phyloP scores from a whole-genome alignment of 345 rosid species.

The Cardamine occulta region DNA sequence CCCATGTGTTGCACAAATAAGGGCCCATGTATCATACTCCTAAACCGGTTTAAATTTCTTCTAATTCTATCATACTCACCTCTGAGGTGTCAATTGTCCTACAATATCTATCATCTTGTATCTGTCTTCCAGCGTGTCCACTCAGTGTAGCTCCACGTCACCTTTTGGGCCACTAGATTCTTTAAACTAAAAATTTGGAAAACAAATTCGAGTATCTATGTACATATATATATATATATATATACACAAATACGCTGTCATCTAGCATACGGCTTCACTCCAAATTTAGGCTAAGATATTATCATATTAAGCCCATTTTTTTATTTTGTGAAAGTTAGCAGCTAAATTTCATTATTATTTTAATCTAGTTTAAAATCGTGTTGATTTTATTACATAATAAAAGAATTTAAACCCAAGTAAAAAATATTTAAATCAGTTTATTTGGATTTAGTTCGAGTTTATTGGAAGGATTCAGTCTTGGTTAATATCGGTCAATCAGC shows the following conservation, averaged over 20 bases:
- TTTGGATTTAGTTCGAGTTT: background rate
- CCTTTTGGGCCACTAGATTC: slow-evolving; percentile 5
- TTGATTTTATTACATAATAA: no score
- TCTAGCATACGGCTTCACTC: background rate
- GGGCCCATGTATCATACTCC: background rate
- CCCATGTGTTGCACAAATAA: slow-evolving; percentile 9
- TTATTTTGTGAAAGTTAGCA: background rate
- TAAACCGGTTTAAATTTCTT: background rate
- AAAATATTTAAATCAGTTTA: background rate
- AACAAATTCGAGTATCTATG: background rate
- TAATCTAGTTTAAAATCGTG: background rate
- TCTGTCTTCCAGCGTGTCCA: slow-evolving; percentile 37
- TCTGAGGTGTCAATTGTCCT: background rate
- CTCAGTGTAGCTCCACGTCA: slow-evolving; percentile 33
- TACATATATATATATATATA: no score
- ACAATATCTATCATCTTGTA: slow-evolving; percentile 8
- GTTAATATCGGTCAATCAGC: background rate
- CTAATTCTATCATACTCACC: no score
- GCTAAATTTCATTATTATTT: background rate
- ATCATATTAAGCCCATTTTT: background rate
- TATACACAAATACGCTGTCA: background rate
- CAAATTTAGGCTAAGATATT: background rate
- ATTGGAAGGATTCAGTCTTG: background rate
- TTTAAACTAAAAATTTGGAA: background rate
- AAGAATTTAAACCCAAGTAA: background rate